Evolutionary conservation across 2,329 filamentous ascomycete species (phyloP).

Genomic region (Chlorencoelia australis): DNA sequence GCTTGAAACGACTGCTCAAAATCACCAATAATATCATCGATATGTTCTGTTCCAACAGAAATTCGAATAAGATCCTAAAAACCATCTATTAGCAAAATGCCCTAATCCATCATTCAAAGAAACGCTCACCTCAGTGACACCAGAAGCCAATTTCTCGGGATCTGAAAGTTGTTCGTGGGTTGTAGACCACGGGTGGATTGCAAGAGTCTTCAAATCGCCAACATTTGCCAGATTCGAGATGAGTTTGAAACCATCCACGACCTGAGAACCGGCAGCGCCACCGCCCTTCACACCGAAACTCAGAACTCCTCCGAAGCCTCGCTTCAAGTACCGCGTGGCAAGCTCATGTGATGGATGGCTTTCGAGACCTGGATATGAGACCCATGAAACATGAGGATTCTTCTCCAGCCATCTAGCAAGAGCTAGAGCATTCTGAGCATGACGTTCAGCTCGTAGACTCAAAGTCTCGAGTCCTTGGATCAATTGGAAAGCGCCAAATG

Average conservation of each 20-base stretch:
- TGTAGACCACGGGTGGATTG: slow-evolving; percentile 91
- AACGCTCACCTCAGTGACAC: slow-evolving; percentile 59
- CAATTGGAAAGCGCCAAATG: slow-evolving; percentile 87
- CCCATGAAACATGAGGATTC: slow-evolving; percentile 80
- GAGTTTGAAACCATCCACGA: slow-evolving; percentile 90
- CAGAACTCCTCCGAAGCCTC: slow-evolving; percentile 82
- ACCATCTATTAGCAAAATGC: slow-evolving; percentile 3
- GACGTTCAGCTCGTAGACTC: slow-evolving; percentile 74
- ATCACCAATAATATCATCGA: slow-evolving; percentile 93
- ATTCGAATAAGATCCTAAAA: slow-evolving; percentile 79
- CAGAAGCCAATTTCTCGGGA: slow-evolving; percentile 69
- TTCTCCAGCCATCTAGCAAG: slow-evolving; percentile 75
- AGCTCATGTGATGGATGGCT: slow-evolving; percentile 68
- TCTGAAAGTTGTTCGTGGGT: slow-evolving; percentile 88
- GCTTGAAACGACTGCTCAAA: slow-evolving; percentile 83
- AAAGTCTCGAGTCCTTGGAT: slow-evolving; percentile 83
- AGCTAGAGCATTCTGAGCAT: slow-evolving; percentile 71
- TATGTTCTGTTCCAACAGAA: slow-evolving; percentile 91
- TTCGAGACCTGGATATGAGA: slow-evolving; percentile 82
- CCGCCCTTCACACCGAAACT: slow-evolving; percentile 92
- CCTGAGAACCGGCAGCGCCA: slow-evolving; percentile 68
- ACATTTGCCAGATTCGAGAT: slow-evolving; percentile 96
- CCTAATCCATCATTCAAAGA: not conserved
- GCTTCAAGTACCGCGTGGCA: slow-evolving; percentile 77
- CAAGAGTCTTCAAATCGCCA: slow-evolving; percentile 87